Evolutionary conservation across 228 moss, liverwort and hornwort genomes (phyloP).

Genomic region (Sphagnum fallax): DNA sequence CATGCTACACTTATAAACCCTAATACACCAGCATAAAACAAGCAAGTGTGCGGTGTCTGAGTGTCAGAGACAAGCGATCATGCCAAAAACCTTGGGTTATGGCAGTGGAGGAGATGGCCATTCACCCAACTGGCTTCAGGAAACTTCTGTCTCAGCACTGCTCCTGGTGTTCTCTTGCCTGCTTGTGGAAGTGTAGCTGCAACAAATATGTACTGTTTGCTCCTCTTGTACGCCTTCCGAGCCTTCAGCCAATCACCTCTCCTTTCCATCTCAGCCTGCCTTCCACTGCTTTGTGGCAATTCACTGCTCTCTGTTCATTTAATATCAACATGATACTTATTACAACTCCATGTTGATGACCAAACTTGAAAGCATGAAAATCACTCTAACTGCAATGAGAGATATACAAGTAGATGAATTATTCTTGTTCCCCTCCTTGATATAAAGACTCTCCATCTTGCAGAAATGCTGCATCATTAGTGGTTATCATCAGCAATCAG

Average conservation of each 20-base stretch:
- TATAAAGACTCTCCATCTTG: no score
- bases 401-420: no score
- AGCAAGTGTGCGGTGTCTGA: no score
- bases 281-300: constrained; percentile 15
- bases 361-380: no score
- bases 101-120: constrained; percentile 78
- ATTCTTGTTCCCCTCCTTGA: no score
- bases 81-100: constrained; percentile 54
- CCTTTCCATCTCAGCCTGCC: constrained; percentile 46
- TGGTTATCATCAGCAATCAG: background rate
- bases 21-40: no score
- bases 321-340: background rate
- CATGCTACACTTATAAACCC: no score
- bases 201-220: constrained; percentile 90
- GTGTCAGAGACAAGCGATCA: no score
- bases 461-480: background rate
- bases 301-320: constrained; percentile 6
- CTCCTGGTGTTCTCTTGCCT: constrained; percentile 89
- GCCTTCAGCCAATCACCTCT: constrained; percentile 50
- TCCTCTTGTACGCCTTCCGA: constrained; percentile 64
- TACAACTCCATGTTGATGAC: no score
- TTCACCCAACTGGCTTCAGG: constrained; percentile 65
- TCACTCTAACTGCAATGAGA: no score
- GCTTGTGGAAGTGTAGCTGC: constrained; percentile 89
- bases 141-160: constrained; percentile 73